These are phyloP conservation scores for Arthroderma sp. DNA, from an alignment of 2,329 filamentous ascomycete species.

Conservation along the genomic window DNA sequence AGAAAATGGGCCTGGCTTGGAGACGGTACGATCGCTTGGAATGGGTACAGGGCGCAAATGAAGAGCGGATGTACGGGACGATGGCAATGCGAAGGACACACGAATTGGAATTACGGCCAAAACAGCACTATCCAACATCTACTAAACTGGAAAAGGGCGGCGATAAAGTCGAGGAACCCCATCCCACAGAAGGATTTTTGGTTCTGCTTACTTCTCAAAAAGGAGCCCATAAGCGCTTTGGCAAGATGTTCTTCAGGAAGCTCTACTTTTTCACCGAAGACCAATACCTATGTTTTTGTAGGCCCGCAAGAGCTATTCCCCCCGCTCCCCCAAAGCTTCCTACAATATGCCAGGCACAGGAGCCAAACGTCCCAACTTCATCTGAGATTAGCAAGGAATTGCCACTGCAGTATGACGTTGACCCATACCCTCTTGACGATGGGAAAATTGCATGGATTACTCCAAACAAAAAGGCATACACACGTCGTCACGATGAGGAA, in stretches of 20 bases:
- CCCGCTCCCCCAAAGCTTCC: slow-evolving; percentile 45
- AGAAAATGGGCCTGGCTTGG: slow-evolving; percentile 54
- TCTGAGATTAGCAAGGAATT: slow-evolving; percentile 42
- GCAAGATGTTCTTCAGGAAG: slow-evolving; percentile 50
- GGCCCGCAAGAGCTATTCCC: slow-evolving; percentile 46
- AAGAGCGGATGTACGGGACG: slow-evolving; percentile 56
- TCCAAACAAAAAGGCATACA: slow-evolving; percentile 30
- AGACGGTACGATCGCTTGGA: slow-evolving; percentile 56
- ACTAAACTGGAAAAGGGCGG: slow-evolving; percentile 28
- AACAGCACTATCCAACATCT: slow-evolving; percentile 49
- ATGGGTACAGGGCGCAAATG: slow-evolving; percentile 53
- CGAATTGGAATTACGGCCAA: slow-evolving; percentile 52
- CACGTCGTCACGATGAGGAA: slow-evolving; percentile 42
- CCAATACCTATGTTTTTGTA: slow-evolving; percentile 49
- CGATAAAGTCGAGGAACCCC: slow-evolving; percentile 40
- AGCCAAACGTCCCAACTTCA: slow-evolving; percentile 35
- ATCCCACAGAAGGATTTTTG: slow-evolving; percentile 53
- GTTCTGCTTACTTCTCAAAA: slow-evolving; percentile 51
- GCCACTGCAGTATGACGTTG: slow-evolving; percentile 49
- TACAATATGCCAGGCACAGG: slow-evolving; percentile 26
- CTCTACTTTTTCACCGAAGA: slow-evolving; percentile 54
- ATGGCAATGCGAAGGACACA: slow-evolving; percentile 55
- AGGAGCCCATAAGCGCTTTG: slow-evolving; percentile 44
- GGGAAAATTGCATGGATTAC: slow-evolving; percentile 45
- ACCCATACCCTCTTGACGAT: slow-evolving; percentile 46